Base-by-base conservation (phyloP, 140 eudicot species). In the Bidens hawaiensis region DNA sequence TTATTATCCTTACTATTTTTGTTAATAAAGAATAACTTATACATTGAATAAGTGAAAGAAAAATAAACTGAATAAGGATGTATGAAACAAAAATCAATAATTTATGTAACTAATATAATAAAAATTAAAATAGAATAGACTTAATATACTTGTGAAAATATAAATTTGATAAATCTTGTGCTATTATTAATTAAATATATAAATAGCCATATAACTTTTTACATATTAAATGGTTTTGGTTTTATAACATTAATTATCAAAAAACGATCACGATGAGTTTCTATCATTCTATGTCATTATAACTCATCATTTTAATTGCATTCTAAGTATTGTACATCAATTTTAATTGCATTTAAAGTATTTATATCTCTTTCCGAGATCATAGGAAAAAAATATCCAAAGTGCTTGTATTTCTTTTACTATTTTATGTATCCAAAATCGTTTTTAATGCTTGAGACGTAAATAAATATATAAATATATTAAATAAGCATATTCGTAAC, bases 281-380 rank as follows among this genome's bases (percentile, higher is more conserved):
- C n/a, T 24, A 24, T 24, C 43, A 38, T 38, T 38, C 43, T 38
- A n/a, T n/a, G 21, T 15, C 36, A 62, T 62, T 62, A 42, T 43
- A 10, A 43, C 16, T 3, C 52, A 62, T 62, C 41, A 62, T 43
- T 62, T 24, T 62, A 62, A 42, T 62, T 42, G 41, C 16, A 41
- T 3, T 42, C 9, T 25, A 62, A 62, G 55, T 42, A 42, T 23
- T 34, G n/a, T 36, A n/a, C 12, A 17, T 19, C 68, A 62, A 62
- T 43, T 62, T 24, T 62, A 62, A 42, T 62, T 42, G 55, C 16
- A 62, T 0, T 42, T 25, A 15, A 62, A 62, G 67, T 25, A 42
- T 23, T 33, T 34, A 3, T 9, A 9, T 18, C 10, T 19, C 49
- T 36, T 58, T 58, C 2, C 16, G 11, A 9, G 24, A 58, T 34